Conservation (phyloP, 768 basidiomycete genomes). For the Auricularia auricula-judae region DNA sequence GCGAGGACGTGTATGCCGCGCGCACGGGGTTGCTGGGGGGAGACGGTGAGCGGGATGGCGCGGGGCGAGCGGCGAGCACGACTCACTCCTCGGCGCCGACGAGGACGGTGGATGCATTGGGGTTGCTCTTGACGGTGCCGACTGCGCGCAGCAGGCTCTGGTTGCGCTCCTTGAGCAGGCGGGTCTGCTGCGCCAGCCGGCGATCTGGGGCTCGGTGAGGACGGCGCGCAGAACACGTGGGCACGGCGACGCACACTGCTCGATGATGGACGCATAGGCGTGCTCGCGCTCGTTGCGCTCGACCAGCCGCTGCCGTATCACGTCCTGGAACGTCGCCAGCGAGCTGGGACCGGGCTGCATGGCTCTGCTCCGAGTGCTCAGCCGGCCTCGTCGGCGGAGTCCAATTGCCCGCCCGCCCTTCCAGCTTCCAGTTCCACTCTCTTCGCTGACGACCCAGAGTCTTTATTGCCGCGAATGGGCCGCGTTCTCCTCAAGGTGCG, state of each 20-base stretch:
- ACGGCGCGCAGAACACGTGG: conserved; percentile 7
- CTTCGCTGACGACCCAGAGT: conserved; percentile 10
- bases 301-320: conserved; percentile 63
- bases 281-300: conserved; percentile 77
- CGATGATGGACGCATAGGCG: conserved; percentile 74
- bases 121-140: conserved; percentile 52
- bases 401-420: not conserved
- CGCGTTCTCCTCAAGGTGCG: conserved; percentile 77
- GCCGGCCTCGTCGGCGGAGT: not conserved
- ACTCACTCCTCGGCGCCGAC: conserved; percentile 66
- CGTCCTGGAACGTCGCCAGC: conserved; percentile 74
- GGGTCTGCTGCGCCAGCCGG: conserved; percentile 84
- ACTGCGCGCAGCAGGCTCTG: conserved; percentile 78
- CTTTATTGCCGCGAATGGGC: conserved; percentile 41
- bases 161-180: conserved; percentile 87
- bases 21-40: conserved; percentile 64
- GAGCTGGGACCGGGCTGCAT: not conserved
- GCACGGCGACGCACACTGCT: conserved; percentile 61
- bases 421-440: conserved; percentile 6
- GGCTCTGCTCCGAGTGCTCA: not conserved
- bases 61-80: conserved; percentile 1
- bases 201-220: conserved; percentile 45
- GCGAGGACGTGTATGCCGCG: conserved; percentile 79
- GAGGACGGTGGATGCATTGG: conserved; percentile 51
- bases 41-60: not conserved